Conservation (phyloP, 441 rosid genomes). For the Erodium moschatum region DNA sequence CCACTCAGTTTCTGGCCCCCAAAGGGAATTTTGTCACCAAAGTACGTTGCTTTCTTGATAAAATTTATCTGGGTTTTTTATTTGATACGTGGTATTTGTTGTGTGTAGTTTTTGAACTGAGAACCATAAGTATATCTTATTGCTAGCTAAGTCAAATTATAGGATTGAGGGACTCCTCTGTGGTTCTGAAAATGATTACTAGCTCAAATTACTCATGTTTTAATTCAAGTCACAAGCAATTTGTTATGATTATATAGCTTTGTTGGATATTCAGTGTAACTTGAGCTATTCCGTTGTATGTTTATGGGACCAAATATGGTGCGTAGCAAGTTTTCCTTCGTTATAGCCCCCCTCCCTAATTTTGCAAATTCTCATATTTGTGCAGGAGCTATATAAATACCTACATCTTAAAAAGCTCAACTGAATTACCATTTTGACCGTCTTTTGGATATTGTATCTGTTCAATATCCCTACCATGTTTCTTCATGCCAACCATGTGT, state of each 20-base stretch:
- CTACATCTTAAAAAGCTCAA: too few species aligned
- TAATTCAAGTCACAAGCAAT: not conserved
- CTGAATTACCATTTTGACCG: not conserved
- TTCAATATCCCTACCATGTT: not conserved
- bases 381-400: too few species aligned
- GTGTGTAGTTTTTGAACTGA: not conserved
- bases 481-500: not conserved
- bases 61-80: conserved; percentile 1
- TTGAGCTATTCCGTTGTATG: not conserved
- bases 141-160: too few species aligned
- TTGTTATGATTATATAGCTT: not conserved
- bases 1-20: conserved; percentile 69
- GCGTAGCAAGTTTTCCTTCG: not conserved
- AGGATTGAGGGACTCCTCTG: not conserved
- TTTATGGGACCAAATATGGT: not conserved
- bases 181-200: not conserved
- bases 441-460: not conserved
- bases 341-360: not conserved
- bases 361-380: not conserved
- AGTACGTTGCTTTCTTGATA: conserved; percentile 26
- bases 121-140: too few species aligned
- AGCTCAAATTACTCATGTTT: not conserved
- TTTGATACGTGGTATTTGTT: not conserved
- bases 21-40: conserved; percentile 69
- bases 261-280: not conserved